These are phyloP conservation scores for Penicillium sp. DNA, from an alignment of 2,329 filamentous ascomycete species.

Conservation along the genomic window DNA sequence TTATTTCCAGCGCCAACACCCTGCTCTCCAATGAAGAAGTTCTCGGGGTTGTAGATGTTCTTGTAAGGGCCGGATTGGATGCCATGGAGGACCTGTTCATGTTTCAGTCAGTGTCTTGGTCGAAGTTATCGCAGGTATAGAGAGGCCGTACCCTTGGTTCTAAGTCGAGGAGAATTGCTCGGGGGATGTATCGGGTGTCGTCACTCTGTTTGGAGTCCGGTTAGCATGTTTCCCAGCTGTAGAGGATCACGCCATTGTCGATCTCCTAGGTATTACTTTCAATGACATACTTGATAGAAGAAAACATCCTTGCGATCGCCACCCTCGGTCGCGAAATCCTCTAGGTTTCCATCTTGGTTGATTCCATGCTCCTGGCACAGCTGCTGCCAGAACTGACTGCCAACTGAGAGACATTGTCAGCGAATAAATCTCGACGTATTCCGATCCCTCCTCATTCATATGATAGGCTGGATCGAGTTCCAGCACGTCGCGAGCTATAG, in stretches of 20 bases:
- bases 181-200: constrained; percentile 96
- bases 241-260: not conserved
- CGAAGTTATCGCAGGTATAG: not conserved
- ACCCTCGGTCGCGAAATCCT: constrained; percentile 96
- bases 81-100: constrained; percentile 74
- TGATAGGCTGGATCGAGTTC: not conserved
- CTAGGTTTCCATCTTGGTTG: constrained; percentile 93
- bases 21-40: constrained; percentile 95
- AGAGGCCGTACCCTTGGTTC: constrained; percentile 74
- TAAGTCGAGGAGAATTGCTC: constrained; percentile 92
- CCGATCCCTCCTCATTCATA: not conserved
- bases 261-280: not conserved
- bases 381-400: constrained; percentile 98
- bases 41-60: constrained; percentile 99
- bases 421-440: not conserved
- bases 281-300: constrained; percentile 76
- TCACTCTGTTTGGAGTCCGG: constrained; percentile 68
- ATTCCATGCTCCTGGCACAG: constrained; percentile 98
- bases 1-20: constrained; percentile 96
- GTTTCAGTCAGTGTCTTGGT: constrained; percentile 8
- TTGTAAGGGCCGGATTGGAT: constrained; percentile 94
- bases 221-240: constrained; percentile 13
- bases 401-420: constrained; percentile 64
- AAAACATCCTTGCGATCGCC: constrained; percentile 98
- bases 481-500: not conserved